Evolutionary conservation across 129 eudicot genomes (phyloP).

Genomic region (Saussurea involucrata): DNA sequence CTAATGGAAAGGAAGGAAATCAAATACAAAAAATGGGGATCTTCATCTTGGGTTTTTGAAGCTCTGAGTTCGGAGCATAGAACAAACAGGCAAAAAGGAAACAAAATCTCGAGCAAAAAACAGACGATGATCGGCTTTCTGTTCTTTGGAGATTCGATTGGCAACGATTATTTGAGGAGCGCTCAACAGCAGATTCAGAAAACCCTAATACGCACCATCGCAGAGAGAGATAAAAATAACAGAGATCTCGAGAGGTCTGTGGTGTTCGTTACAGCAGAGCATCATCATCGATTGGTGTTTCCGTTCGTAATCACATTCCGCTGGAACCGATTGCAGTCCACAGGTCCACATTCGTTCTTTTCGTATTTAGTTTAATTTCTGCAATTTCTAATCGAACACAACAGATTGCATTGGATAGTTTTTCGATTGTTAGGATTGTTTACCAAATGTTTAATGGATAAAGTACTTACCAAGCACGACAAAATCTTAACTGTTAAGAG

Average conservation of each 20-base stretch:
- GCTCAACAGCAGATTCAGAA: neutral
- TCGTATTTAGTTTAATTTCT: too few relatives aligned
- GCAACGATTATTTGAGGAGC: neutral
- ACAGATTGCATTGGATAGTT: neutral
- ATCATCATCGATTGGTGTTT: too few relatives aligned
- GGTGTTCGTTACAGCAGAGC: too few relatives aligned
- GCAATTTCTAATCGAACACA: too few relatives aligned
- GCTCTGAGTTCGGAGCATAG: neutral
- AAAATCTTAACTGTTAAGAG: too few relatives aligned
- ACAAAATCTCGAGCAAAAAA: neutral
- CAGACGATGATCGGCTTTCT: neutral
- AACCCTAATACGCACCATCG: neutral
- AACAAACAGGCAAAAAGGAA: neutral
- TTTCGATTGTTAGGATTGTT: neutral
- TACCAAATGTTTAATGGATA: too few relatives aligned
- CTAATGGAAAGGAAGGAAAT: too few relatives aligned
- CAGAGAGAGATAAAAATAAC: neutral
- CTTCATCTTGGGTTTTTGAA: neutral
- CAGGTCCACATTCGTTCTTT: too few relatives aligned
- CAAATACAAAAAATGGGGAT: neutral
- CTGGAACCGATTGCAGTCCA: too few relatives aligned
- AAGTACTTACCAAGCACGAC: too few relatives aligned
- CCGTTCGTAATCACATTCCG: too few relatives aligned
- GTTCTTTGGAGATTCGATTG: neutral
- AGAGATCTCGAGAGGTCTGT: too few relatives aligned